Conservation (phyloP, 2,329 filamentous ascomycete genomes). For the Fusarium chaquense region DNA sequence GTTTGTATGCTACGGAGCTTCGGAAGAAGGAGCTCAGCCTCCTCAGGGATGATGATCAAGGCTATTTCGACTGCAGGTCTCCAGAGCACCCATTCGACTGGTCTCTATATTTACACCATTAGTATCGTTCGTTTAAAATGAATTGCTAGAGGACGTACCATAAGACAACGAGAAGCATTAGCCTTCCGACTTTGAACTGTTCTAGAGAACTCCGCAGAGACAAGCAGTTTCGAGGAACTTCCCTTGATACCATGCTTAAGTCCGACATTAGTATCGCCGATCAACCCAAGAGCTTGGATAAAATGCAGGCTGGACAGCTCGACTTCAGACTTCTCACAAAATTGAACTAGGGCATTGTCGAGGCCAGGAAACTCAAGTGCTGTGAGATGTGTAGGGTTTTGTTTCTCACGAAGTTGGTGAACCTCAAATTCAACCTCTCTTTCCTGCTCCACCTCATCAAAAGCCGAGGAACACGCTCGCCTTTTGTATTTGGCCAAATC, state of each 20-base stretch:
- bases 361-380: background rate
- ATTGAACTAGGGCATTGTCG: background rate
- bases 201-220: background rate
- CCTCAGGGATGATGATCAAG: no score
- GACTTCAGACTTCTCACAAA: background rate
- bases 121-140: background rate
- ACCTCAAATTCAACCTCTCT: slow-evolving; percentile 71
- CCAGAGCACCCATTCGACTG: background rate
- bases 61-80: no score
- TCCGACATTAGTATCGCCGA: background rate
- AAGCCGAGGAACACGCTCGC: slow-evolving; percentile 54
- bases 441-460: slow-evolving; percentile 72
- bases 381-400: slow-evolving; percentile 53
- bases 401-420: slow-evolving; percentile 66
- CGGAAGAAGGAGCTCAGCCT: no score
- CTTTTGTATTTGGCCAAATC: slow-evolving; percentile 38
- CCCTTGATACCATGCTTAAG: background rate
- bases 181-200: background rate
- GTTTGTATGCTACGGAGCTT: no score
- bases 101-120: background rate
- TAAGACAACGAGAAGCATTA: background rate
- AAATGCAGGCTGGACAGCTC: background rate
- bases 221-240: background rate
- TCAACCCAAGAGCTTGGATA: background rate
- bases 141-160: background rate